Conservation (phyloP, 176 grass and related monocot species). For the Musa schizocarpa region DNA sequence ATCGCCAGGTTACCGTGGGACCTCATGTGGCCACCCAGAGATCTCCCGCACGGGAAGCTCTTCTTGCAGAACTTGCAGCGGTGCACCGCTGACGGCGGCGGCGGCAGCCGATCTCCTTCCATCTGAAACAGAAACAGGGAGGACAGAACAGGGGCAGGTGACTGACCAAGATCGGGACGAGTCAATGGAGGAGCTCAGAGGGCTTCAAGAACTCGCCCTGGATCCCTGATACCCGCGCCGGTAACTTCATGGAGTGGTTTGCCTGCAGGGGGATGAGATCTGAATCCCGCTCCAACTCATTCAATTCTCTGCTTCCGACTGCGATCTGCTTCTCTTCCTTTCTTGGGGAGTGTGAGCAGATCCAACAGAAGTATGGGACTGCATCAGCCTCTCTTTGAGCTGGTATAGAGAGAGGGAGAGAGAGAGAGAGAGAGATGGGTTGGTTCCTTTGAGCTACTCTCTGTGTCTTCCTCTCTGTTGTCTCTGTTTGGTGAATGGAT, state of each 20-base stretch:
- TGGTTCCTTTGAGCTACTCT: not conserved
- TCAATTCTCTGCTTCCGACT: not conserved
- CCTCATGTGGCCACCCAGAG: conserved; percentile 21
- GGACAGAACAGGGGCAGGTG: not conserved
- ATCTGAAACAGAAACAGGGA: not conserved
- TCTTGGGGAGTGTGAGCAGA: not conserved
- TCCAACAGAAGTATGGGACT: not conserved
- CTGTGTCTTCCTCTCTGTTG: not conserved
- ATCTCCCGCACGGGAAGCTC: conserved; percentile 9
- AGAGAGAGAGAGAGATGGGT: not conserved
- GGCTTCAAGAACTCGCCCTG: not conserved
- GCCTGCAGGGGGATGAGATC: not conserved
- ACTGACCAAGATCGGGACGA: not conserved
- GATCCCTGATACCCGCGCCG: not conserved
- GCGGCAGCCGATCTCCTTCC: not conserved
- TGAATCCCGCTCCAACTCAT: not conserved
- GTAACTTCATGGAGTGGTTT: not conserved
- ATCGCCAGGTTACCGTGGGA: not conserved
- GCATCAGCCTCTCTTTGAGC: not conserved
- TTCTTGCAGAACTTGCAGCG: conserved; percentile 18
- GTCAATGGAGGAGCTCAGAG: not conserved
- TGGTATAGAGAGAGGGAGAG: too few species aligned
- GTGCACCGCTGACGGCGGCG: not conserved
- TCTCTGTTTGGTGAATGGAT: not conserved
- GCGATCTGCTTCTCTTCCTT: not conserved